Percentiles rank a stretch among this genome's conserved stretches.
These are phyloP conservation scores for Cornus florida DNA, from an alignment of 148 eudicot genomes.

Conservation along the genomic window DNA sequence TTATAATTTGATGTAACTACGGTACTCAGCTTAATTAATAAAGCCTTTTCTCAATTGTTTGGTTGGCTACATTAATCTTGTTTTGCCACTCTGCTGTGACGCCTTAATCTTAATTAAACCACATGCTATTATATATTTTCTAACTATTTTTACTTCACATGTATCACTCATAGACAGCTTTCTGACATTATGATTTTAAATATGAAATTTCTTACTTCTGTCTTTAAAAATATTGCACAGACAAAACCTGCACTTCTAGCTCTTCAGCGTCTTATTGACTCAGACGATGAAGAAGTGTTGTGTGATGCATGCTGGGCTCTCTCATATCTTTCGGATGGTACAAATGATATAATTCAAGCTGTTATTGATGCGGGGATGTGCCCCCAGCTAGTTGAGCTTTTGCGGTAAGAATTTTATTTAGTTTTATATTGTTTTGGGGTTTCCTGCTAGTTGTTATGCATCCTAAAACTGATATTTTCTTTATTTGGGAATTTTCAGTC, in stretches of 20 bases:
- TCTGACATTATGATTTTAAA: not conserved
- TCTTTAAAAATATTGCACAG: constrained; percentile 25
- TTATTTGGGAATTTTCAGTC: constrained; percentile 20
- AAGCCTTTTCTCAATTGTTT: no score
- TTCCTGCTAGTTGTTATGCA: not conserved
- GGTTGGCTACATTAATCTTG: no score
- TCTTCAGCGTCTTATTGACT: constrained; percentile 52
- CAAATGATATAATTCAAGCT: constrained; percentile 70
- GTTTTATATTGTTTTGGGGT: not conserved
- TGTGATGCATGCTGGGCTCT: constrained; percentile 76
- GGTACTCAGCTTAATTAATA: not conserved
- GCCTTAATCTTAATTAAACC: no score
- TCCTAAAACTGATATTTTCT: not conserved
- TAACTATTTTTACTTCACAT: no score
- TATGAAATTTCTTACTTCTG: not conserved
- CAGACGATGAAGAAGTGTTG: constrained; percentile 61
- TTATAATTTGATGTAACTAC: not conserved
- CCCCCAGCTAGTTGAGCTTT: constrained; percentile 52
- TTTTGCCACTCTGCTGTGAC: no score
- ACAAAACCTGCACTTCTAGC: constrained; percentile 59
- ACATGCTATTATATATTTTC: no score
- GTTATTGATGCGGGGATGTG: constrained; percentile 66
- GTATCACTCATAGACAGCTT: not conserved
- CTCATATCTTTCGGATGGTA: constrained; percentile 71
- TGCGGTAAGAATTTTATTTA: constrained; percentile 40